Evolutionary conservation across 495 filamentous ascomycete genomes (phyloP), one percentile per base, ranked within the genome.

Genomic region (Xylaria flabelliformis): DNA sequence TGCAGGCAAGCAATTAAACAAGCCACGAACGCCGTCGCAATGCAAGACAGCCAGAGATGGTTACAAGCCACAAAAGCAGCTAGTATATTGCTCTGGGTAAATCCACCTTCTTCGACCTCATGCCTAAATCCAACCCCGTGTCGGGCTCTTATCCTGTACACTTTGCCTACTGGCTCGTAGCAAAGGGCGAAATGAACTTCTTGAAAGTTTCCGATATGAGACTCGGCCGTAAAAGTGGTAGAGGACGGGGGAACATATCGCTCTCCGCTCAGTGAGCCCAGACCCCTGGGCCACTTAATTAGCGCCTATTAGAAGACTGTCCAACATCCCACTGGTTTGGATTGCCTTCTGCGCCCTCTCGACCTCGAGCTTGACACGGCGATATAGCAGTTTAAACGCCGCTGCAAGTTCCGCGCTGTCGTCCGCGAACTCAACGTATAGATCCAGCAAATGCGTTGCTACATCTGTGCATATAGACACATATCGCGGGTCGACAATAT

Each of bases 291-390:
- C 13, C 32, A 13, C 63, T 63, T 51, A 71, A 42, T 71, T 19
- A 17, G 53, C 39, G 8, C 56, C 48, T 7, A 82, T 81, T 71
- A 88, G 83, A 48, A 97, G 79, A 85, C 93, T 91, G 69, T 92
- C 92, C 69, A 97, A 78, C 94, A 97, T 97, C 1, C 95, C 95
- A 70, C 85, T 87, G 7, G 91, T 93, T 81, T 91, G 87, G 67
- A 87, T 90, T 2, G 94, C 93, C 79, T 91, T 87, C 78, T 97
- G 92, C 17, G 92, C 90, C 76, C 89, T 88, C 79, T 97, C 93
- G 24, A 95, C 92, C 80, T 96, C 92, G 32, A 86, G 81, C 32
- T 89, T 88, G 21, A 97, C 94, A 36, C 88, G 85, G 44, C 83
- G 80, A 73, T 91, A 90, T 72, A 98, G 83, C 36, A 80, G 78